Percentiles rank a stretch among this genome's conserved stretches.
Conservation (phyloP, 208 protist species). For the Trypanosoma caninum region DNA sequence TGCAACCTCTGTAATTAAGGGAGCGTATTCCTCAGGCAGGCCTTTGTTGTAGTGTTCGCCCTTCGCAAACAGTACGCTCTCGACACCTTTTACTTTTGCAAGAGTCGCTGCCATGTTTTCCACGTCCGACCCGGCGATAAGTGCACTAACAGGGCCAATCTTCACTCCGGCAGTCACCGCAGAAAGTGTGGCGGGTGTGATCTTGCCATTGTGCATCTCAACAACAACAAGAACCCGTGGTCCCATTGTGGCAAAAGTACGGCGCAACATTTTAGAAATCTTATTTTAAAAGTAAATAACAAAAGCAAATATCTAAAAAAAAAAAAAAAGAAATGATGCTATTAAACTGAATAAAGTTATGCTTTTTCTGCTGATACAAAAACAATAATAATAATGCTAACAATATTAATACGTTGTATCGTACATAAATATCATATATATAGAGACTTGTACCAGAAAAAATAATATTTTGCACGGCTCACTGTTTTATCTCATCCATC, state of each 20-base stretch:
- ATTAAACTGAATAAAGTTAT: conserved; percentile 8
- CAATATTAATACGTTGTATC: no score
- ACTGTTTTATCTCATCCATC: no score
- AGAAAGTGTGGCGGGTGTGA: conserved; percentile 73
- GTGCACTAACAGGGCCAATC: conserved; percentile 77
- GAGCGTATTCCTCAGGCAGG: conserved; percentile 81
- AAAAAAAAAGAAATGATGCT: neutral
- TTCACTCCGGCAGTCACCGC: conserved; percentile 86
- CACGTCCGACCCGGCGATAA: conserved; percentile 69
- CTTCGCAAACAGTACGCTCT: conserved; percentile 61
- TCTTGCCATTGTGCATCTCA: conserved; percentile 58
- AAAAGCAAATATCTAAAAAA: conserved; percentile 8
- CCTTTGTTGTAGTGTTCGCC: conserved; percentile 74
- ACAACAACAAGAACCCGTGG: conserved; percentile 71
- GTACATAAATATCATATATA: no score
- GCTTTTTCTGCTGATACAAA: conserved; percentile 13
- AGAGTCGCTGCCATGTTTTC: conserved; percentile 33
- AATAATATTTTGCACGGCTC: no score
- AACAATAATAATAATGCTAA: no score
- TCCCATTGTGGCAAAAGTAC: conserved; percentile 22
- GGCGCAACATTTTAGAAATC: conserved; percentile 48
- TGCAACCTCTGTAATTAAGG: conserved; percentile 50
- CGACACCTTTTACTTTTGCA: conserved; percentile 75
- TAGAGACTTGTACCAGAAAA: no score
- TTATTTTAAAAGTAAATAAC: neutral